Percentiles rank a stretch among this genome's conserved stretches.
These are phyloP conservation scores for Tetratostichococcus sp. DNA, from an alignment of 139 green algal species.

Conservation along the genomic window DNA sequence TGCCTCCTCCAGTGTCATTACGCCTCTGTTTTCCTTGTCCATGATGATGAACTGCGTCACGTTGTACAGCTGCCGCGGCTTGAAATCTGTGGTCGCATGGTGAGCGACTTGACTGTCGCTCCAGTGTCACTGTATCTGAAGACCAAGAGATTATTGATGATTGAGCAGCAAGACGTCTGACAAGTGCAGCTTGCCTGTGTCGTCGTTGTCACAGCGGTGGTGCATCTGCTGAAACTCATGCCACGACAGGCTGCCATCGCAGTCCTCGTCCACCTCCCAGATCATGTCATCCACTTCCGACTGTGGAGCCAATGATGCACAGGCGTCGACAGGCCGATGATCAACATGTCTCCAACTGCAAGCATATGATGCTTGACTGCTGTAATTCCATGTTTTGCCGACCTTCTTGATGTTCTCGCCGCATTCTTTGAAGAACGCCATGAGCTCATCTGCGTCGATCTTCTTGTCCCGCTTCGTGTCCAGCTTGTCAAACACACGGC, in stretches of 20 bases:
- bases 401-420: conserved; percentile 69
- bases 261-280: conserved; percentile 98
- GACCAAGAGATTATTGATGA: too few species aligned
- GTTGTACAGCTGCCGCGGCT: conserved; percentile 90
- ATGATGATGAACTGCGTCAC: conserved; percentile 94
- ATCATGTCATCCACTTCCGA: conserved; percentile 92
- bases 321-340: neutral
- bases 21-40: conserved; percentile 68
- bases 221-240: conserved; percentile 89
- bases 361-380: neutral
- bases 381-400: too few species aligned
- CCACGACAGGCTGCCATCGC: conserved; percentile 58
- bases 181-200: conserved; percentile 45
- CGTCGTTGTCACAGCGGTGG: conserved; percentile 73
- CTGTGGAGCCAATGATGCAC: conserved; percentile 21
- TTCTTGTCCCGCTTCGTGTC: conserved; percentile 76
- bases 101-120: too few species aligned
- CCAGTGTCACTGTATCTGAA: too few species aligned
- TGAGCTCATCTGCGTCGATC: conserved; percentile 82
- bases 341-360: neutral
- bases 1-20: conserved; percentile 68
- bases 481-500: conserved; percentile 72
- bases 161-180: too few species aligned
- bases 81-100: conserved; percentile 55
- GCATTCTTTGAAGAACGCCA: conserved; percentile 58